phyloP scores from a whole-genome alignment of 2,329 filamentous ascomycete species.

The Ophiocordyceps camponoti-saundersi region DNA sequence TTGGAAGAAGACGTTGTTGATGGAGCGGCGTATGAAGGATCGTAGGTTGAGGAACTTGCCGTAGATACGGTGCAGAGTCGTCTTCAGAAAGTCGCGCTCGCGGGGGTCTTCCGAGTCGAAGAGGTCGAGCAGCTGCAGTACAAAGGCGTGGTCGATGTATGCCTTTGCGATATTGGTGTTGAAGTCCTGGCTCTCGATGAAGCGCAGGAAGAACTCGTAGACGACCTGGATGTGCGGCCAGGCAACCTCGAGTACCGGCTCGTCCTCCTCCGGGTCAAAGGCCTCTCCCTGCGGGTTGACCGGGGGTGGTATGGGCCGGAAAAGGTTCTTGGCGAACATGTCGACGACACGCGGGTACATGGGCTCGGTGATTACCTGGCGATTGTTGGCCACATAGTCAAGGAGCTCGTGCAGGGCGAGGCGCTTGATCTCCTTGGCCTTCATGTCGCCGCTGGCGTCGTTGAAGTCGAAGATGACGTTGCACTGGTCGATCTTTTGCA shows the following conservation, averaged over 20 bases:
- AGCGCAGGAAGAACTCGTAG: slow-evolving; percentile 96
- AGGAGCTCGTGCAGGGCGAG: slow-evolving; percentile 88
- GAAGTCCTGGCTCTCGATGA: slow-evolving; percentile 99
- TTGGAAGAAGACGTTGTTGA: slow-evolving; percentile 99
- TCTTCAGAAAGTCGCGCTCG: slow-evolving; percentile 95
- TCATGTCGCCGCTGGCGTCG: slow-evolving; percentile 95
- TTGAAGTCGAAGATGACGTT: slow-evolving; percentile 99
- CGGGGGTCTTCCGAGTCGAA: slow-evolving; percentile 97
- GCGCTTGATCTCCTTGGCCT: slow-evolving; percentile 98
- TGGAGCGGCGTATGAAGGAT: slow-evolving; percentile 92
- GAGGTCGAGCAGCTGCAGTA: slow-evolving; percentile 87
- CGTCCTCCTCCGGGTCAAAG: slow-evolving; percentile 96
- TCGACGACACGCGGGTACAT: slow-evolving; percentile 98
- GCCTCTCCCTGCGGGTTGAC: slow-evolving; percentile 97
- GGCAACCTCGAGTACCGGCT: slow-evolving; percentile 91
- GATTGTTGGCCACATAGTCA: slow-evolving; percentile 96
- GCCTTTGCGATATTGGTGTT: slow-evolving; percentile 99
- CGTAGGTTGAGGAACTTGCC: slow-evolving; percentile 96
- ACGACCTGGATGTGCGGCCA: slow-evolving; percentile 99
- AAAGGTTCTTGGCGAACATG: slow-evolving; percentile 98
- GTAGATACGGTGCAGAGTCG: slow-evolving; percentile 92
- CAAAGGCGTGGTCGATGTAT: slow-evolving; percentile 96
- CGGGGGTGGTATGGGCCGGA: slow-evolving; percentile 89
- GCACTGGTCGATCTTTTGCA: slow-evolving; percentile 99
- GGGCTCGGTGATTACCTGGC: slow-evolving; percentile 93